Evolutionary conservation across 306 rosid species (phyloP).

Genomic region (Glycine soja): DNA sequence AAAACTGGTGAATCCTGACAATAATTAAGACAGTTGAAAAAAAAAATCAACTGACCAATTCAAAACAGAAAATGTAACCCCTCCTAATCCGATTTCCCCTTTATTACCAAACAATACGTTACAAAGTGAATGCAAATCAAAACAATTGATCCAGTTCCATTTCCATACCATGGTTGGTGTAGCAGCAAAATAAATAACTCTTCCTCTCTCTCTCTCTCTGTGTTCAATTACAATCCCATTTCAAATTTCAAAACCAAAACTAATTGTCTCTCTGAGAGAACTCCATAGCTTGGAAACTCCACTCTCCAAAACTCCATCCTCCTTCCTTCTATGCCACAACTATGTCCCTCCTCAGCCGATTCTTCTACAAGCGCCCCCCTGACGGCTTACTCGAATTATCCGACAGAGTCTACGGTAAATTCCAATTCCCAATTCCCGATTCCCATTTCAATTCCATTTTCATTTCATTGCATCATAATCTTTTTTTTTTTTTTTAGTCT

Average conservation of each 20-base stretch:
- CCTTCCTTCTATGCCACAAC: conserved; percentile 41
- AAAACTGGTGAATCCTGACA: too few species aligned
- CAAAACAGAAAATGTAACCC: too few species aligned
- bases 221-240: neutral
- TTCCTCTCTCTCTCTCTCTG: neutral
- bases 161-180: neutral
- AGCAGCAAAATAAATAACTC: conserved; percentile 7
- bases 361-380: conserved; percentile 94
- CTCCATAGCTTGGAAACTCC: conserved; percentile 42
- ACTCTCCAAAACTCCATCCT: conserved; percentile 42
- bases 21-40: too few species aligned
- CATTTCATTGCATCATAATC: neutral
- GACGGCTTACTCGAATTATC: conserved; percentile 94
- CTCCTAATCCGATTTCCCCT: neutral
- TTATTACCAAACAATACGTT: conserved; percentile 1
- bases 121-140: neutral
- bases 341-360: conserved; percentile 95
- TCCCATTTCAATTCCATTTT: neutral
- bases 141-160: neutral
- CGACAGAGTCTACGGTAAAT: conserved; percentile 84
- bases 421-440: neutral
- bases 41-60: too few species aligned
- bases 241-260: conserved; percentile 47
- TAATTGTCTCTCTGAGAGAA: conserved; percentile 23
- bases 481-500: conserved; percentile 54